Evolutionary conservation across 2,329 filamentous ascomycete genomes (phyloP).

Genomic region (Metarhizium anisopliae): DNA sequence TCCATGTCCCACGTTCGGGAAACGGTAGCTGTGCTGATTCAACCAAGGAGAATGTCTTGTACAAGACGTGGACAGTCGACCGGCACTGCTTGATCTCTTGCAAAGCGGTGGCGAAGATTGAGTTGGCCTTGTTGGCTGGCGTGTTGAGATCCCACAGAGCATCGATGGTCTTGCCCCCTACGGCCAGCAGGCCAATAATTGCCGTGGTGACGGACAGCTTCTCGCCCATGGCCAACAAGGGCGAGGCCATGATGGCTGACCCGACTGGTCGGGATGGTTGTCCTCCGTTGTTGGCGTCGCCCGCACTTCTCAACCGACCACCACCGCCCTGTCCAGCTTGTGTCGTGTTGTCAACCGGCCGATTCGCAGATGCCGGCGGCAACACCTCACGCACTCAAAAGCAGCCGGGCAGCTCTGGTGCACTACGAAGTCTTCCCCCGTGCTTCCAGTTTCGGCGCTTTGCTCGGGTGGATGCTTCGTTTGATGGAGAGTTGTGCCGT

Average conservation of each 20-base stretch:
- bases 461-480: background rate
- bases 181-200: conserved; percentile 27
- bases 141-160: conserved; percentile 25
- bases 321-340: background rate
- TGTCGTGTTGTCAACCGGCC: background rate
- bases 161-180: conserved; percentile 25
- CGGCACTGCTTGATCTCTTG: conserved; percentile 28
- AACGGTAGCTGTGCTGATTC: conserved; percentile 24
- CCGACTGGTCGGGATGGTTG: background rate
- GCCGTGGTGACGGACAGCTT: conserved; percentile 25
- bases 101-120: conserved; percentile 20
- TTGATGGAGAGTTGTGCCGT: background rate
- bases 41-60: conserved; percentile 24
- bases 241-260: background rate
- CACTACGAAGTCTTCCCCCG: background rate
- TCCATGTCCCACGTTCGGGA: conserved; percentile 26
- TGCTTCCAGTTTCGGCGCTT: background rate
- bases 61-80: conserved; percentile 26
- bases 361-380: background rate
- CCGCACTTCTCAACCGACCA: background rate
- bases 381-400: background rate
- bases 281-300: background rate
- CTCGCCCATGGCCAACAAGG: conserved; percentile 10
- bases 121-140: conserved; percentile 16
- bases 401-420: background rate